Base-by-base conservation (phyloP, 106 monocot species). In the Iris macrosiphon region DNA sequence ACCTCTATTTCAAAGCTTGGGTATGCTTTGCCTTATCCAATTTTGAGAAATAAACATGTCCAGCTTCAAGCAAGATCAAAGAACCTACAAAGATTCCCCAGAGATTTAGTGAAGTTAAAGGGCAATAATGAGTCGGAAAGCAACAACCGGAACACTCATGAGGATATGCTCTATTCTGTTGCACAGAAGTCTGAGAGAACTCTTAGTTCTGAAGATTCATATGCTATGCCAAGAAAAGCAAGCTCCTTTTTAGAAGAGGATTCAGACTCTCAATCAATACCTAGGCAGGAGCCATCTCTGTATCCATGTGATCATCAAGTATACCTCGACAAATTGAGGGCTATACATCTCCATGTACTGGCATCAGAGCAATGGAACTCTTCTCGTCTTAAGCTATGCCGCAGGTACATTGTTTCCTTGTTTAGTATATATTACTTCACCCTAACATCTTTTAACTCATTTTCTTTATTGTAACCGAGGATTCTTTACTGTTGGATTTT, bases 341-440 rank as follows among this genome's bases (percentile, higher is more conserved):
- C 63, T 49, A 31, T 72, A 39, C 56, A 54, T 41, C 49, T 72
- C 39, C 71, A 72, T 57, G 57, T 72, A 31, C 56, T 72, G 40
- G 71, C 71, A 32, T 47, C 71, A 31, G 71, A 47, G 41, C 63
- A 72, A 31, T 72, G 71, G 63, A 72, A 64, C 41, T 46, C 47
- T 49, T 64, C 63, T 28, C 63, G 34, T 48, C 55, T 72, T 18
- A 72, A 64, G 22, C 29, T 40, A 37, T 72, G 71, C 16, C 40
- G 57, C 71, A 64, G 71, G 71, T 64, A 71, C 19, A 34, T 37
- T 32, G 15, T 25, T 51, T 16, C 10, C 15, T 12, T 3, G n/a
- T 18, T 18, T 45, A n/a, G 31, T 33, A 30, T 64, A 13, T 28
- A 50, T 59, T 15, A 33, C 27, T 54, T 22, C 11, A 46, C 24